Evolutionary conservation across 2,329 filamentous ascomycete species (phyloP), one percentile per base, ranked within the genome.

Genomic region (Fonsecaea nubica): DNA sequence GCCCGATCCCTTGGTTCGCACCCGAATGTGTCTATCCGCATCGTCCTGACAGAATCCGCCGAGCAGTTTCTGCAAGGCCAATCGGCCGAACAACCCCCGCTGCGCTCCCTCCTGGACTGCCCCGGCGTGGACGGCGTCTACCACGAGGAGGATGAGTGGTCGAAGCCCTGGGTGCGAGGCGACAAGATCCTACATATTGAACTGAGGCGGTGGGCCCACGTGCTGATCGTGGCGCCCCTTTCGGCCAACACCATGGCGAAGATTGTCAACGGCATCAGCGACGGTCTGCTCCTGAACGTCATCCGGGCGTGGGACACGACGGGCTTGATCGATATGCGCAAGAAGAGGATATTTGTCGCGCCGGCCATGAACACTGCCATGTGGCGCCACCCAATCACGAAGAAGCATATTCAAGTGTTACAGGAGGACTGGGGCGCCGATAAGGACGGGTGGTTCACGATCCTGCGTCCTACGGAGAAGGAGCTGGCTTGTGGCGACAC

Each of bases 141-240:
- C 78, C 82, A 85, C 8, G 92, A 98, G 75, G 86, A 87, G n/a
- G 91, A 93, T 70, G 95, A 98, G 78, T 97, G 93, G 93, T 81
- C 78, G 1, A 79, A 83, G 12, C 87, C 91, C 0, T 98, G 94
- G 94, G 86, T 84, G 25, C 85, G 93, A 2, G 92, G 90, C 3
- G 86, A 86, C n/a, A 83, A 84, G 2, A 96, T 99, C 55, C 80
- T 98, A 63, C 95, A 99, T 75, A 98, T 99, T 72, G 92, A 96
- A 77, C 81, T 97, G 62, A 84, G 93, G 35, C 84, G 90, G 69
- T 91, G 91, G 93, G 92, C 92, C 0, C 86, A 97, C 76, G 74
- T 96, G 2, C 83, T 97, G 74, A 84, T 94, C 15, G 85, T 97
- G 66, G 91, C 90, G 9, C 94, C 94, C 0, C 78, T 97, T 66